Conservation (phyloP, 2,329 filamentous ascomycete genomes). For the Pyrenochaeta sp. region DNA sequence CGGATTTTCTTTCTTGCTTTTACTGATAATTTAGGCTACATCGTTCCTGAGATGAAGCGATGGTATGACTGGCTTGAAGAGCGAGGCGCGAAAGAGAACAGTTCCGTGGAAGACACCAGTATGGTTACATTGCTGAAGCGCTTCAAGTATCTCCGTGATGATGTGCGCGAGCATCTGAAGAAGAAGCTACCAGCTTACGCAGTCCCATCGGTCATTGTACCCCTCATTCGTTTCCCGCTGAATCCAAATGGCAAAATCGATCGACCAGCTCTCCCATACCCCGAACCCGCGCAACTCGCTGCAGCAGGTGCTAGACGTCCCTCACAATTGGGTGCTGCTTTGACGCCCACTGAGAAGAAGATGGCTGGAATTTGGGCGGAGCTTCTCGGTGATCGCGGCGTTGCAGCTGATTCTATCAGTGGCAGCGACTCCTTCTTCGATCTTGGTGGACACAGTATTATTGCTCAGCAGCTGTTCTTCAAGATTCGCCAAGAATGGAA, state of each 20-base stretch:
- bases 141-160: constrained; percentile 67
- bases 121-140: constrained; percentile 66
- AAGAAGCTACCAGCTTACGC: constrained; percentile 77
- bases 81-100: constrained; percentile 49
- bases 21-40: constrained; percentile 61
- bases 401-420: constrained; percentile 73
- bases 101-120: constrained; percentile 54
- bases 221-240: constrained; percentile 76
- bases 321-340: constrained; percentile 55
- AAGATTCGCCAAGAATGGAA: constrained; percentile 69
- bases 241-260: constrained; percentile 75
- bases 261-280: constrained; percentile 81
- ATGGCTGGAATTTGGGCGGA: constrained; percentile 78
- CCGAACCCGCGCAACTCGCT: constrained; percentile 73
- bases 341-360: constrained; percentile 67
- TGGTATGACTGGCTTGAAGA: constrained; percentile 75
- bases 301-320: constrained; percentile 61
- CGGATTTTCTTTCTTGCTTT: neutral
- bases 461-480: constrained; percentile 83
- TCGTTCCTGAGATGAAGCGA: constrained; percentile 80
- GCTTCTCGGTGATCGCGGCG: constrained; percentile 66
- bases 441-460: constrained; percentile 79
- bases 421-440: constrained; percentile 77
- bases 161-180: constrained; percentile 73
- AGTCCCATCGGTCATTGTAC: constrained; percentile 77